Percentiles rank a stretch among this genome's conserved stretches.
Evolutionary conservation across 208 protist species (phyloP).

Genomic region (Crithidia expoeki): DNA sequence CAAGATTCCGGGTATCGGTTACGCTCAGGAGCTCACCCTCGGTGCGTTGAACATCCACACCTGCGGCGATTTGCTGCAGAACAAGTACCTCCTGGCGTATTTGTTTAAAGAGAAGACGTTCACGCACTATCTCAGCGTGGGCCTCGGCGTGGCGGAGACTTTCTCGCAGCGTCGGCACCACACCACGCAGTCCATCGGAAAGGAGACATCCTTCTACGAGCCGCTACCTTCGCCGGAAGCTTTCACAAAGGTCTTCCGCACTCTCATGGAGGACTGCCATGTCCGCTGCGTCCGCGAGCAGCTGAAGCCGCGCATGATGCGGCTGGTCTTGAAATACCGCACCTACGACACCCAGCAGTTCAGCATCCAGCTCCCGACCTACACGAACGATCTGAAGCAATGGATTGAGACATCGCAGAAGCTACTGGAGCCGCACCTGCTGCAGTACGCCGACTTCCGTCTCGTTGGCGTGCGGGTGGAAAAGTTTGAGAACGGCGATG

Average conservation of each 20-base stretch:
- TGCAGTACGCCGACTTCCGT: slow-evolving; percentile 63
- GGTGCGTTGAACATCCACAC: slow-evolving; percentile 75
- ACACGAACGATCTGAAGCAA: slow-evolving; percentile 78
- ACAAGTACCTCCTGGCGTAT: slow-evolving; percentile 76
- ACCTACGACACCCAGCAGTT: slow-evolving; percentile 78
- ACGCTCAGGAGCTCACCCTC: slow-evolving; percentile 70
- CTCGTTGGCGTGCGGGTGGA: slow-evolving; percentile 79
- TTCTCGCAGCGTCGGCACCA: slow-evolving; percentile 53
- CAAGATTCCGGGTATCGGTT: slow-evolving; percentile 84
- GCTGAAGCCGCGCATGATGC: slow-evolving; percentile 50
- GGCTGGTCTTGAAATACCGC: slow-evolving; percentile 72
- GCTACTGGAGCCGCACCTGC: slow-evolving; percentile 69
- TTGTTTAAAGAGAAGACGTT: slow-evolving; percentile 82
- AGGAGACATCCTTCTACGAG: slow-evolving; percentile 80
- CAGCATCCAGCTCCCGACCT: slow-evolving; percentile 51
- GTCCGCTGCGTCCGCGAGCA: slow-evolving; percentile 60
- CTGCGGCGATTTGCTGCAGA: slow-evolving; percentile 73
- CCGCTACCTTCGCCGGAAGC: slow-evolving; percentile 56
- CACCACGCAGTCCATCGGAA: slow-evolving; percentile 70
- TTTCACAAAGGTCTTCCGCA: slow-evolving; percentile 55
- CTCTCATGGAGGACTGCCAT: slow-evolving; percentile 56
- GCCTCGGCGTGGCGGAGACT: slow-evolving; percentile 69
- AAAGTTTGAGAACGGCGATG: slow-evolving; percentile 47
- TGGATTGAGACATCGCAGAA: slow-evolving; percentile 58
- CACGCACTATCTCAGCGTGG: slow-evolving; percentile 73